Evolutionary conservation across 768 basidiomycete genomes (phyloP).

Genomic region (Lactarius hengduanensis): DNA sequence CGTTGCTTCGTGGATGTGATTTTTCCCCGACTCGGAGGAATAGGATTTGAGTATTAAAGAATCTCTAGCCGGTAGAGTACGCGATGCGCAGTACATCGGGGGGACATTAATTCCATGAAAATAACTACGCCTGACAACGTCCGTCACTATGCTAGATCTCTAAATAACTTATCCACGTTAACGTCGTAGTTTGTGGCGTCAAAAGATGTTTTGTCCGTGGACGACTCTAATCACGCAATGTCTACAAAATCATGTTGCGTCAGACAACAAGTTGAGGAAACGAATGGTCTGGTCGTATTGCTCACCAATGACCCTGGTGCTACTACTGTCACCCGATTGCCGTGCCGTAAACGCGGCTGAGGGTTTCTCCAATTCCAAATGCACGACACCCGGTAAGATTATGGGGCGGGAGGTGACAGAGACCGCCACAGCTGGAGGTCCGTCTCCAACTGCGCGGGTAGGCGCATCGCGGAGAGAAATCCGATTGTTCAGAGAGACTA

Average conservation of each 20-base stretch:
- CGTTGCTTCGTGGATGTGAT: too few relatives aligned
- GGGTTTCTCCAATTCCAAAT: not conserved
- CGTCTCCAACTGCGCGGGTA: not conserved
- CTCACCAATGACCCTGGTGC: not conserved
- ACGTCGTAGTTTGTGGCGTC: not conserved
- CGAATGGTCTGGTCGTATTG: not conserved
- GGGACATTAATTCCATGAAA: not conserved
- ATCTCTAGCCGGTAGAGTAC: too few relatives aligned
- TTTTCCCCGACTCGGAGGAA: too few relatives aligned
- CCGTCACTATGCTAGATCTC: not conserved
- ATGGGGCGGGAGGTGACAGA: not conserved
- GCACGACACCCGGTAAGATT: not conserved
- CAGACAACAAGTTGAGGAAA: not conserved
- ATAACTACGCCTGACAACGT: too few relatives aligned
- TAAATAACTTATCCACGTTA: not conserved
- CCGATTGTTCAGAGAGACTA: constrained; percentile 20
- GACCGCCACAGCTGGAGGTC: not conserved
- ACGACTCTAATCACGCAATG: not conserved
- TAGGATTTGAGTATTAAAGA: too few relatives aligned
- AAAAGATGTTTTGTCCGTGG: not conserved
- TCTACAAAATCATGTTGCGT: not conserved
- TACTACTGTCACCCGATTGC: not conserved
- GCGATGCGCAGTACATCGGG: not conserved
- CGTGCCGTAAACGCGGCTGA: not conserved
- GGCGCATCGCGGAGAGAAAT: constrained; percentile 11